These are phyloP conservation scores for Noccaea bulbosa DNA, from an alignment of 345 rosid species.

Conservation along the genomic window DNA sequence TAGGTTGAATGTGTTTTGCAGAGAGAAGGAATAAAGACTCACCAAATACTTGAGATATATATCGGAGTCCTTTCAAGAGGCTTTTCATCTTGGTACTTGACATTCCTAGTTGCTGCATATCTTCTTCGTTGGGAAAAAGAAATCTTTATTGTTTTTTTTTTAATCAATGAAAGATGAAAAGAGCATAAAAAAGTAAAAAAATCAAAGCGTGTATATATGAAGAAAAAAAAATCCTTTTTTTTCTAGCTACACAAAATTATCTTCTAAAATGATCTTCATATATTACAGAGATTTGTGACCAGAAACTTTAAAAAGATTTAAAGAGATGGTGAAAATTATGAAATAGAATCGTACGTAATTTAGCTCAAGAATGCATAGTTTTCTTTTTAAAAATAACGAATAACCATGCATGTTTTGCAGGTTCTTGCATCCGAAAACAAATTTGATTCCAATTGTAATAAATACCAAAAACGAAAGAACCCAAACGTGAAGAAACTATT, in stretches of 20 bases:
- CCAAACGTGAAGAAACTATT: neutral
- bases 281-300: neutral
- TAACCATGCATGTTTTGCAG: neutral
- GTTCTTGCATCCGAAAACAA: neutral
- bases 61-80: conserved; percentile 58
- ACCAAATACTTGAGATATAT: conserved; percentile 60
- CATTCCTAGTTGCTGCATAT: conserved; percentile 21
- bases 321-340: neutral
- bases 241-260: neutral
- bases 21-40: neutral
- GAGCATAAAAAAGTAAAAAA: neutral
- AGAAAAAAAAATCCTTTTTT: neutral
- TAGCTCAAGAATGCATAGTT: conserved; percentile 1
- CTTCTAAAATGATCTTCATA: neutral
- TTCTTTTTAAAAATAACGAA: neutral
- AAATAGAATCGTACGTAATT: neutral
- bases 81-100: conserved; percentile 47
- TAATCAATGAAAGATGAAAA: neutral
- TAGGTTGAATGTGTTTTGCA: neutral
- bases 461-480: neutral
- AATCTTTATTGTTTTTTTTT: neutral
- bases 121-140: neutral
- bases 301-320: neutral
- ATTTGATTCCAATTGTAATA: neutral
- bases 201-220: neutral